Base-by-base conservation (phyloP, 208 protist species). In the Trypanosoma cruzi region DNA sequence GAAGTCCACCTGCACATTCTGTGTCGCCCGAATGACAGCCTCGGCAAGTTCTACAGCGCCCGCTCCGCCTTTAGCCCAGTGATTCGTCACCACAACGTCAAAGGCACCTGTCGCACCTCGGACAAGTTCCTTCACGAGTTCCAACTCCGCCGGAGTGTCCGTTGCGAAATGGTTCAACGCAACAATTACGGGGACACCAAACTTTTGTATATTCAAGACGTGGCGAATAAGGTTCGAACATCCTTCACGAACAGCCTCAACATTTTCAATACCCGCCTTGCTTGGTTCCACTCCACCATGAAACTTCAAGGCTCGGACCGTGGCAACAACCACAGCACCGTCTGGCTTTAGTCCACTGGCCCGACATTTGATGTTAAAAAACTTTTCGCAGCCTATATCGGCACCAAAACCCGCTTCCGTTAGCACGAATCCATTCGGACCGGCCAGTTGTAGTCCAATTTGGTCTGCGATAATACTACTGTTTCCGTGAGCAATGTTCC, bases 401-500 rank as follows among this genome's bases (percentile, higher is more conserved):
- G 89, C 89, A 28, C 90, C 96, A 72, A 96, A 98, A 56, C 98
- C 98, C 55, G 96, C 97, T 84, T 99, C 97, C 4, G 97, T 99
- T 8, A 99, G 79, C 56, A 99, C 98, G 64, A 97, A 98, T 59
- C 98, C 98, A 59, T 98, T 86, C 29, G 79, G n/a, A 26, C 97
- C 98, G 46, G 88, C 98, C 1, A 99, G 79, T 91, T 98, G 98
- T 1, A 99, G 84, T 0, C 94, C 98, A 71, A 98, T 94, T 61
- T 84, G 80, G 75, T 99, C 98, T 28, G 98, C 98, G 54, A 99
- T 82, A 68, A 99, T 98, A 63, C 92, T 98, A 56, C 88, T 98
- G 84, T 99, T 99, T 53, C 98, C 98, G 83, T 99, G 98, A 18
- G 98, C 98, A 76, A 99, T 99, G 77, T 99, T 99, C 61, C 98